Conservation (phyloP, 352 stramenopile genomes). For the Phytophthora megakarya region DNA sequence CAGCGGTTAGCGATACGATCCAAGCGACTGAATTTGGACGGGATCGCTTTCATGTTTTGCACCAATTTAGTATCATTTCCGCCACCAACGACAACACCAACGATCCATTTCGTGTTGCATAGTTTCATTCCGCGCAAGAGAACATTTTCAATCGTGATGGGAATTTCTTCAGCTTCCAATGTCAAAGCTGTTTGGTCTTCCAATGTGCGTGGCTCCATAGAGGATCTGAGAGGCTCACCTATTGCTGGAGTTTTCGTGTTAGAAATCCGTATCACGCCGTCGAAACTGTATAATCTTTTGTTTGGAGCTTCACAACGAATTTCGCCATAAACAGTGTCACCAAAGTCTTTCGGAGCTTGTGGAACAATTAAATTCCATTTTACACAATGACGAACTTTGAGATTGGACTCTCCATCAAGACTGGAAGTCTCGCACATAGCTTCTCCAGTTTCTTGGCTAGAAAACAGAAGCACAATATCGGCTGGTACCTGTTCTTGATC, state of each 20-base stretch:
- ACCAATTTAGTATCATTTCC: conserved; percentile 85
- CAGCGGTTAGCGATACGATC: conserved; percentile 81
- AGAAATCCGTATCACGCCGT: conserved; percentile 61
- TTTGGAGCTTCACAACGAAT: conserved; percentile 82
- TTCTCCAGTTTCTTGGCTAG: conserved; percentile 70
- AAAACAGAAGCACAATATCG: conserved; percentile 91
- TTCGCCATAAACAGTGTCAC: conserved; percentile 50
- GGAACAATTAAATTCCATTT: conserved; percentile 61
- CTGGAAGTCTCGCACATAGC: conserved; percentile 85
- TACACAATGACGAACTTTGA: conserved; percentile 76
- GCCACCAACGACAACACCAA: conserved; percentile 78
- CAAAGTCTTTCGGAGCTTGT: conserved; percentile 52
- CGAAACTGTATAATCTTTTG: conserved; percentile 83
- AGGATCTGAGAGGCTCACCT: not conserved
- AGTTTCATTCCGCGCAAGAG: conserved; percentile 83
- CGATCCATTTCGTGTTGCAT: conserved; percentile 83
- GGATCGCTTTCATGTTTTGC: conserved; percentile 87
- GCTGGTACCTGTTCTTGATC: conserved; percentile 91
- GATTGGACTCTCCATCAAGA: conserved; percentile 83
- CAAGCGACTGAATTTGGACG: conserved; percentile 85
- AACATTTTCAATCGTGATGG: conserved; percentile 82
- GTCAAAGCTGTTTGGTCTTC: conserved; percentile 11
- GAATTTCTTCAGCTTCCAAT: conserved; percentile 57
- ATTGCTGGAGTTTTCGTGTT: conserved; percentile 29
- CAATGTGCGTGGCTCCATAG: not conserved